phyloP scores from a whole-genome alignment of 2,329 filamentous ascomycete species.

The Zarea fungicola region DNA sequence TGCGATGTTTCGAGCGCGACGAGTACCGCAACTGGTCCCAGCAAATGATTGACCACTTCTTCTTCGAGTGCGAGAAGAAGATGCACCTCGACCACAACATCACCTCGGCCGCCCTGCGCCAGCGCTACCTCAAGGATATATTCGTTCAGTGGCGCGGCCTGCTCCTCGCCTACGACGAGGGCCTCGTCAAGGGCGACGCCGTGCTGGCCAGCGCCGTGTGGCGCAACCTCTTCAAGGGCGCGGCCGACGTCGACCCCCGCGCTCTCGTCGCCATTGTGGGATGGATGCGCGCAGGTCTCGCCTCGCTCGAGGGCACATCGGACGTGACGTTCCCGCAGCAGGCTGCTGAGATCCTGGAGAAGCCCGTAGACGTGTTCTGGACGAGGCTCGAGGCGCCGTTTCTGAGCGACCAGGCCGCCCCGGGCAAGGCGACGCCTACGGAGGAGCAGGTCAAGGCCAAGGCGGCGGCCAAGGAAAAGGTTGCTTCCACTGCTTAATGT shows the following conservation, averaged over 20 bases:
- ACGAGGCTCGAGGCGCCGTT: conserved; percentile 38
- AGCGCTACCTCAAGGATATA: conserved; percentile 75
- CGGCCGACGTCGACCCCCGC: conserved; percentile 46
- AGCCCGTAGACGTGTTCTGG: conserved; percentile 39
- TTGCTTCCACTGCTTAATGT: conserved; percentile 4
- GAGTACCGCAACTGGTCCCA: conserved; percentile 75
- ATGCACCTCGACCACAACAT: conserved; percentile 78
- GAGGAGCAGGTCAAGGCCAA: conserved; percentile 3
- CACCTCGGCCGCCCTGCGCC: conserved; percentile 51
- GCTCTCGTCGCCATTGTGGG: conserved; percentile 49
- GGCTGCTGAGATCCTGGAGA: conserved; percentile 29
- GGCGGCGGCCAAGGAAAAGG: background rate
- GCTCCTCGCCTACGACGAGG: conserved; percentile 79
- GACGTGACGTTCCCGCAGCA: conserved; percentile 36
- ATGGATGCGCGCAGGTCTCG: conserved; percentile 48
- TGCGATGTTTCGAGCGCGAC: conserved; percentile 70
- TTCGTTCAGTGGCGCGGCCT: conserved; percentile 91
- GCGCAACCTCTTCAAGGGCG: conserved; percentile 85
- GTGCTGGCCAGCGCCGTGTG: conserved; percentile 79
- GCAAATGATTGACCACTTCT: conserved; percentile 92
- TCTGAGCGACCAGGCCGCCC: conserved; percentile 25
- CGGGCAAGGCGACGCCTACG: background rate
- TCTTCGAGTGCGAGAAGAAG: conserved; percentile 77
- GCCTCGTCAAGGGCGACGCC: conserved; percentile 69
- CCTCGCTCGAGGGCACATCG: conserved; percentile 43